Evolutionary conservation across 495 filamentous ascomycete genomes (phyloP).

Genomic region (Annulohypoxylon nitens): DNA sequence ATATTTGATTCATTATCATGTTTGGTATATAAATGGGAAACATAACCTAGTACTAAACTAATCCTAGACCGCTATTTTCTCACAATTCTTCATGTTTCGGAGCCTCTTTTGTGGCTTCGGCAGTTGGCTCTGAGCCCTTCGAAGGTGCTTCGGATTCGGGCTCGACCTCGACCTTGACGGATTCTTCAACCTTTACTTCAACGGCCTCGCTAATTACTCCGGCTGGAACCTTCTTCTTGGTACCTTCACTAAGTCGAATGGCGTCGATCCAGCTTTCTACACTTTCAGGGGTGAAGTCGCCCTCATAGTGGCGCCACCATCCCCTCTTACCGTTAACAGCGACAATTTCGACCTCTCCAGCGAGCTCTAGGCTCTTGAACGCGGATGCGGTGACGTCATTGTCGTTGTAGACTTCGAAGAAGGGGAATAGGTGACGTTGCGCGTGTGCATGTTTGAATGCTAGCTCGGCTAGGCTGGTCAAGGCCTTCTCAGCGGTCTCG

Average conservation of each 20-base stretch:
- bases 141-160: slow-evolving; percentile 36
- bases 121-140: slow-evolving; percentile 52
- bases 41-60: slow-evolving; percentile 21
- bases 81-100: slow-evolving; percentile 62
- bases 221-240: slow-evolving; percentile 84
- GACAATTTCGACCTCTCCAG: slow-evolving; percentile 72
- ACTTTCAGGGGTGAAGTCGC: slow-evolving; percentile 68
- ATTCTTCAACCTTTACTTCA: slow-evolving; percentile 51
- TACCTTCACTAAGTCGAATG: slow-evolving; percentile 85
- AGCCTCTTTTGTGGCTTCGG: slow-evolving; percentile 55
- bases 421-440: slow-evolving; percentile 80
- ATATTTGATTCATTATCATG: slow-evolving; percentile 24
- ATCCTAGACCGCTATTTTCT: slow-evolving; percentile 21
- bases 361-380: slow-evolving; percentile 71
- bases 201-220: slow-evolving; percentile 73
- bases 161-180: slow-evolving; percentile 42
- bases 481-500: slow-evolving; percentile 68
- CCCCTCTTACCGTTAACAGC: slow-evolving; percentile 85
- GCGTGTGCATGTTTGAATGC: slow-evolving; percentile 76
- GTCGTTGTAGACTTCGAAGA: slow-evolving; percentile 76
- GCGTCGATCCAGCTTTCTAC: slow-evolving; percentile 90
- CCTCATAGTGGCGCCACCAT: slow-evolving; percentile 83
- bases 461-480: slow-evolving; percentile 78
- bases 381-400: slow-evolving; percentile 71
- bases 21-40: slow-evolving; percentile 2